Base-by-base conservation (phyloP, 345 rosid genomes). In the Eucalyptus cloeziana region DNA sequence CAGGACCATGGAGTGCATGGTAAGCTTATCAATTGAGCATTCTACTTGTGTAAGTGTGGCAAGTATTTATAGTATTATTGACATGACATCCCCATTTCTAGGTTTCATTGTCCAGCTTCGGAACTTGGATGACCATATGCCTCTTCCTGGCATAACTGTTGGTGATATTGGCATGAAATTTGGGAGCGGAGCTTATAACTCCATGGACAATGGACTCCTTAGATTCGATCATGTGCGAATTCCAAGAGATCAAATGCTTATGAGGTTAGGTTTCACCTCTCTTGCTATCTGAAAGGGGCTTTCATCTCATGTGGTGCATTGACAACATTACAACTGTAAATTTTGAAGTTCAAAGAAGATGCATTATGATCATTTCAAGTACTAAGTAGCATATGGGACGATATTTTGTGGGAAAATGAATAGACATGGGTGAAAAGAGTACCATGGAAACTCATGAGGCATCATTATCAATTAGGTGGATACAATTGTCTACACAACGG, bases 41-140 rank as follows among this genome's bases (percentile, higher is more conserved):
- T 49, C 17, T 17, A 88, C 45, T 50, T 90, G 7, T 85, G 15
- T 64, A 40, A 56, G 21, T 60, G 12, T 40, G 67, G 33, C 25
- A 89, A 54, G 25, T 88, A 52, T 85, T 69, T 87, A 43, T 43
- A 44, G 30, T 87, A 37, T 89, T 91, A 52, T 91, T 79, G 91
- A 88, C 86, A 86, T 50, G 58, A 50, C 87, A 60, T 92, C 81
- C 76, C 67, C 47, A 88, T 95, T 89, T 89, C 87, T 93, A 98
- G 99, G 99, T 88, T 98, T 96, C 87, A 97, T 97, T 60, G 97
- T 98, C 91, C 99, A 97, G 94, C 96, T 98, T 45, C 95, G 99
- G 85, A 95, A 96, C 93, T 91, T 96, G 93, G 99, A 97, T 52
- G 99, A 98, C 93, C 99, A 97, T 93, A 94, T 92, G 90, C 99